Percentiles rank a stretch among this genome's conserved stretches.
Evolutionary conservation across 2,329 filamentous ascomycete species (phyloP).

Genomic region (Penicillium paneum): DNA sequence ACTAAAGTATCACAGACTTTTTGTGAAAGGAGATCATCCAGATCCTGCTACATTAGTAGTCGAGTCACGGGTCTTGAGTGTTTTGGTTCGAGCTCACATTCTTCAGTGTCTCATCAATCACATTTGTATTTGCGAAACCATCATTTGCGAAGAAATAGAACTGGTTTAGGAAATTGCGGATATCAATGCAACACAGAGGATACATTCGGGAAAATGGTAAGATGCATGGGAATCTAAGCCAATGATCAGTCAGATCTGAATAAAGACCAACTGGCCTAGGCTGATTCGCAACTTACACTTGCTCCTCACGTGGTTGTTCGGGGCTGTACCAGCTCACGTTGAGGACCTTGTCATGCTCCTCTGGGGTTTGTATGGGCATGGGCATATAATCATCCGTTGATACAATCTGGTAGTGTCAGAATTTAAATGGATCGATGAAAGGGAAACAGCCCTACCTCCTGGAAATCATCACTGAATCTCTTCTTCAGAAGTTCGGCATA

Average conservation of each 20-base stretch:
- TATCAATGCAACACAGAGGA: conserved; percentile 95
- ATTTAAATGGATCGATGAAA: background rate
- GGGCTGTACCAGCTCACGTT: conserved; percentile 95
- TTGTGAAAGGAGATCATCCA: conserved; percentile 91
- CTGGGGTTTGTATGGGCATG: conserved; percentile 86
- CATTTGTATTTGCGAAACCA: conserved; percentile 83
- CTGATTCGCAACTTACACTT: conserved; percentile 56
- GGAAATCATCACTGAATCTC: conserved; percentile 91
- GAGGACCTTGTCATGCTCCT: conserved; percentile 93
- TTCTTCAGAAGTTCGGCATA: conserved; percentile 89
- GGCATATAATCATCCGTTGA: conserved; percentile 99
- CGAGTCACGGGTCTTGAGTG: background rate
- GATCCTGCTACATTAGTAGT: conserved; percentile 53
- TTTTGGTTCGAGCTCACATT: conserved; percentile 52
- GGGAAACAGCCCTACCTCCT: conserved; percentile 60
- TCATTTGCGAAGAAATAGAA: conserved; percentile 98
- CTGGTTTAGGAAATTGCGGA: conserved; percentile 94
- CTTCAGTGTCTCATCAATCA: conserved; percentile 87
- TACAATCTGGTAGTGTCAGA: conserved; percentile 51
- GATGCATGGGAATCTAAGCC: conserved; percentile 78
- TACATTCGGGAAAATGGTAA: conserved; percentile 99
- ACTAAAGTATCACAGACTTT: conserved; percentile 90
- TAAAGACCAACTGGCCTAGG: background rate
- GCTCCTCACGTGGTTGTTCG: conserved; percentile 70
- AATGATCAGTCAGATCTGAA: background rate